Evolutionary conservation across 2,329 filamentous ascomycete species (phyloP).

Genomic region (Aspergillus niger): DNA sequence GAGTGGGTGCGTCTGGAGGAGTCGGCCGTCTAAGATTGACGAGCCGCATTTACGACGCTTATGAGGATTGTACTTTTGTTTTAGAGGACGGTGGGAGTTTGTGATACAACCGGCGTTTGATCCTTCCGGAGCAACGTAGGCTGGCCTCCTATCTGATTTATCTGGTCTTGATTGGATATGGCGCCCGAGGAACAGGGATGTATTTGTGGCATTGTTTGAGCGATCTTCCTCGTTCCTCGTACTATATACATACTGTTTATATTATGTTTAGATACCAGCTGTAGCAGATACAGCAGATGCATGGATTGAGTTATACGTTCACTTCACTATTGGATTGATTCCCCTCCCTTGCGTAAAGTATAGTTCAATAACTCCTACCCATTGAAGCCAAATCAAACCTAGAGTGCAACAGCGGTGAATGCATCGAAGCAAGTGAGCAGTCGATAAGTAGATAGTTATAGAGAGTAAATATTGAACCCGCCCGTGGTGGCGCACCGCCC

Average conservation of each 20-base stretch:
- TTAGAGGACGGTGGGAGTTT: conserved; percentile 6
- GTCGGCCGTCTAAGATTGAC: conserved; percentile 18
- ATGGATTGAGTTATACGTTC: too few relatives aligned
- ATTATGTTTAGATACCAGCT: conserved; percentile 5
- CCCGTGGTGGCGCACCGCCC: not conserved
- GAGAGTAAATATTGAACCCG: too few relatives aligned
- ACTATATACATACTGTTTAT: not conserved
- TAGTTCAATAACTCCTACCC: too few relatives aligned
- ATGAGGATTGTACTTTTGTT: not conserved
- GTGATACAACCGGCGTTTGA: not conserved
- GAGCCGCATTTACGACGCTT: not conserved
- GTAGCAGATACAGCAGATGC: too few relatives aligned
- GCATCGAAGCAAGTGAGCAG: not conserved
- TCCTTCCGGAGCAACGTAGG: not conserved
- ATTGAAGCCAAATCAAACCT: too few relatives aligned
- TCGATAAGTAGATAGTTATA: not conserved
- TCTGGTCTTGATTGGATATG: not conserved
- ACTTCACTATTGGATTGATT: too few relatives aligned
- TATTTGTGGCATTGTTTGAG: not conserved
- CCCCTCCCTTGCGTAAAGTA: too few relatives aligned
- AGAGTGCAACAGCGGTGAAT: too few relatives aligned
- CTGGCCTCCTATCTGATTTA: not conserved
- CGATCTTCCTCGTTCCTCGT: not conserved
- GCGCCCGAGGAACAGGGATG: not conserved
- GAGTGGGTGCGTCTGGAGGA: conserved; percentile 53